Conservation (phyloP, 805 yeast species). For the Metschnikowia lunata region DNA sequence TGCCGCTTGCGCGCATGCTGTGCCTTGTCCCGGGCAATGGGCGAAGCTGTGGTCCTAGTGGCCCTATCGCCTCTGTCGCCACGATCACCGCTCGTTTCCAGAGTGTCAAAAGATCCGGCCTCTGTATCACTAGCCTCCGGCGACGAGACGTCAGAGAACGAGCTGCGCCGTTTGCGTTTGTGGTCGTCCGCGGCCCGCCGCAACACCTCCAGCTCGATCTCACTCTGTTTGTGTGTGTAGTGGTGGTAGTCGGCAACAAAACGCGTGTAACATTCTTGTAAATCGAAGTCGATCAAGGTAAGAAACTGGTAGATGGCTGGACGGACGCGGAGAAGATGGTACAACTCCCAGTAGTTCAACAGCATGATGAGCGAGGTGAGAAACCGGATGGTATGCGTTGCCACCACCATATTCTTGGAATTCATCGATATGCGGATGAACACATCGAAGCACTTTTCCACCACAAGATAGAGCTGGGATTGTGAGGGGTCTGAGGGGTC, state of each 20-base stretch:
- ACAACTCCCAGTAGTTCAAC: conserved; percentile 43
- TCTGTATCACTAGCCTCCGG: conserved; percentile 10
- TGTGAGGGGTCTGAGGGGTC: conserved; percentile 18
- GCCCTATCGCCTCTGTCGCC: neutral
- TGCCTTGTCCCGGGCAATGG: neutral
- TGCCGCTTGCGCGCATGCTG: neutral
- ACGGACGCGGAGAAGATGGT: conserved; percentile 38
- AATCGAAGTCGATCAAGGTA: conserved; percentile 34
- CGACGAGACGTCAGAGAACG: conserved; percentile 1
- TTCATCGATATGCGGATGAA: conserved; percentile 34
- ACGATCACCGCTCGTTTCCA: neutral
- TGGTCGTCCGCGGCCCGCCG: neutral
- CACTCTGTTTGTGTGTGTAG: conserved; percentile 21
- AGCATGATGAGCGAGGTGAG: conserved; percentile 34
- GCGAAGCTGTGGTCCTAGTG: neutral
- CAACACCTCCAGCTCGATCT: conserved; percentile 1
- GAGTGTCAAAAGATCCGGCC: conserved; percentile 1
- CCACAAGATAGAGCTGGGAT: conserved; percentile 29
- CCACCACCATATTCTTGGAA: conserved; percentile 25
- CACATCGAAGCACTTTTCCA: conserved; percentile 37
- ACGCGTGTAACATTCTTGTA: conserved; percentile 35
- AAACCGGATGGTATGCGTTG: conserved; percentile 34
- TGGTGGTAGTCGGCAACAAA: conserved; percentile 32
- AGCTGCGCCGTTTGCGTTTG: conserved; percentile 4
- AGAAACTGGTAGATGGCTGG: conserved; percentile 41